These are phyloP conservation scores for Aureobasidium zeae DNA, from an alignment of 2,329 filamentous ascomycete genomes.

Conservation along the genomic window DNA sequence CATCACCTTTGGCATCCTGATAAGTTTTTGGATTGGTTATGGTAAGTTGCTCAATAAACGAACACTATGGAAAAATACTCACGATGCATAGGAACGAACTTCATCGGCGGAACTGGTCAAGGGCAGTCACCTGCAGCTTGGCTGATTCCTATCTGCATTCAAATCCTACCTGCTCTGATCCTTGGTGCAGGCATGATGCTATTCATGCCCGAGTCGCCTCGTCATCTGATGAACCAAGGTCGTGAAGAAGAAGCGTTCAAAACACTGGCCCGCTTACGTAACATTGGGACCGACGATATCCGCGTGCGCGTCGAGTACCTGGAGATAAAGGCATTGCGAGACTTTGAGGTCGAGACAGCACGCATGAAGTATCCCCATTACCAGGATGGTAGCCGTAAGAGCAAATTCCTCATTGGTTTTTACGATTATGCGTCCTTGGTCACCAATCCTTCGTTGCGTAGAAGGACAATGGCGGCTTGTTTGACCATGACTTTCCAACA, in stretches of 20 bases:
- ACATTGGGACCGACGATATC: slow-evolving; percentile 51
- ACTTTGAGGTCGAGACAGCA: slow-evolving; percentile 64
- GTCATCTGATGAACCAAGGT: slow-evolving; percentile 61
- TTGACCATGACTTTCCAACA: slow-evolving; percentile 24
- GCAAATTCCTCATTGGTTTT: slow-evolving; percentile 19
- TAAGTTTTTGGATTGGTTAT: slow-evolving; percentile 30
- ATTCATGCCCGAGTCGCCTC: slow-evolving; percentile 69
- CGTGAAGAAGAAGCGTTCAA: slow-evolving; percentile 57
- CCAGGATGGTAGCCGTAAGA: slow-evolving; percentile 18
- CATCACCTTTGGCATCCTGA: slow-evolving; percentile 37
- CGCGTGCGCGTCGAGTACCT: slow-evolving; percentile 64
- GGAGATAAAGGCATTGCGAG: slow-evolving; percentile 68
- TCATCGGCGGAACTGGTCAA: slow-evolving; percentile 43
- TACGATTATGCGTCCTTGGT: slow-evolving; percentile 37
- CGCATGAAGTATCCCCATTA: slow-evolving; percentile 56
- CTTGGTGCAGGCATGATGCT: slow-evolving; percentile 57
- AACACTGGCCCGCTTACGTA: slow-evolving; percentile 55
- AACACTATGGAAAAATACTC: not conserved
- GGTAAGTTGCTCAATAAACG: slow-evolving; percentile 19
- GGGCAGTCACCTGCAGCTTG: slow-evolving; percentile 59
- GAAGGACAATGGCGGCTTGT: slow-evolving; percentile 50
- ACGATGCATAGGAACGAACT: slow-evolving; percentile 27
- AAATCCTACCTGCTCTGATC: slow-evolving; percentile 54
- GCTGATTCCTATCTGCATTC: slow-evolving; percentile 61
- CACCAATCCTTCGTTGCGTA: slow-evolving; percentile 54